These are phyloP conservation scores for Rhexocercosporidium sp. DNA, from an alignment of 2,329 filamentous ascomycete genomes.

Conservation along the genomic window DNA sequence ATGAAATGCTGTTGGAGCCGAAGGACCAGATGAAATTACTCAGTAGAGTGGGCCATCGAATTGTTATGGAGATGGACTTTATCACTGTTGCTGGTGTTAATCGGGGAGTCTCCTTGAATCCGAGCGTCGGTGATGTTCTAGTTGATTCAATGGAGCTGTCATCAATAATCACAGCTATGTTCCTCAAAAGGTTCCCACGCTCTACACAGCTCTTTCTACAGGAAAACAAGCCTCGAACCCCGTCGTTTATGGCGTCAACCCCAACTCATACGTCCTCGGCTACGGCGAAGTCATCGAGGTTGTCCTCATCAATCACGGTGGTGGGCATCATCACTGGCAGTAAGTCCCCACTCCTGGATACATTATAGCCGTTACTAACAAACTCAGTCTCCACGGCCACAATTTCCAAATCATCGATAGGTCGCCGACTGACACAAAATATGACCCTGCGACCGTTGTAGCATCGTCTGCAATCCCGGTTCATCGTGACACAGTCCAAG, in stretches of 20 bases:
- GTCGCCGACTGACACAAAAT: constrained; percentile 9
- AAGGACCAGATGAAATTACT: constrained; percentile 38
- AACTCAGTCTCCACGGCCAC: constrained; percentile 15
- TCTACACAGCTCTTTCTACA: constrained; percentile 70
- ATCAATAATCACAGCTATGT: constrained; percentile 8
- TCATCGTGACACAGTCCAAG: constrained; percentile 64
- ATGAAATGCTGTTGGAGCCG: constrained; percentile 74
- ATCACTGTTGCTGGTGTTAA: constrained; percentile 3
- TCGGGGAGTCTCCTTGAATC: not conserved
- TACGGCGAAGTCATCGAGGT: constrained; percentile 65
- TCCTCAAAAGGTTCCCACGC: constrained; percentile 73
- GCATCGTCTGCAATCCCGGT: constrained; percentile 54
- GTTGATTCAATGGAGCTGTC: constrained; percentile 34
- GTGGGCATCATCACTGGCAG: constrained; percentile 38
- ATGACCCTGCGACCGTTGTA: not conserved
- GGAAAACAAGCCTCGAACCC: constrained; percentile 53
- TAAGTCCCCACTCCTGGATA: not conserved
- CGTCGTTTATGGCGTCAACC: constrained; percentile 63
- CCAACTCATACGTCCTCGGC: constrained; percentile 68
- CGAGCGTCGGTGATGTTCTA: too few relatives aligned
- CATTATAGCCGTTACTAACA: not conserved
- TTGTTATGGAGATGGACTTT: constrained; percentile 12
- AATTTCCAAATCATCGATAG: constrained; percentile 42
- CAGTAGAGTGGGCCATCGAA: constrained; percentile 7
- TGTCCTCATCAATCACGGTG: constrained; percentile 55